Evolutionary conservation across 305 asterid species (phyloP).

Genomic region (Solanum hybrid): DNA sequence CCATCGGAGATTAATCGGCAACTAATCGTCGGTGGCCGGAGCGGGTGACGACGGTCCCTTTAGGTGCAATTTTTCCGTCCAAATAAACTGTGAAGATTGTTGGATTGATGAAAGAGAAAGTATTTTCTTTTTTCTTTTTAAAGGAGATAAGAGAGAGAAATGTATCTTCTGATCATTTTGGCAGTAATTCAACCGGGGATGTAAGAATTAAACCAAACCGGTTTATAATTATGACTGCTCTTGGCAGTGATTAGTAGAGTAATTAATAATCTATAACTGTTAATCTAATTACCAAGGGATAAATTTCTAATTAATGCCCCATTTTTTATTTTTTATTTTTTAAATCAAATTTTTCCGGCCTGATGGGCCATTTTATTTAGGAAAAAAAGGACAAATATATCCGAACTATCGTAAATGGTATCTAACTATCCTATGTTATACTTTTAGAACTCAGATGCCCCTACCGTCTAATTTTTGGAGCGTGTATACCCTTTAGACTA

Average conservation of each 20-base stretch:
- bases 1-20: constrained; percentile 43
- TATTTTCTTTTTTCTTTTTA: neutral
- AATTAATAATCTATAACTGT: neutral
- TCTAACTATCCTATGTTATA: no score
- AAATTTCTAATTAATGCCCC: neutral
- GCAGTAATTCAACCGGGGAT: neutral
- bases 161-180: neutral
- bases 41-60: constrained; percentile 6
- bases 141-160: constrained; percentile 13
- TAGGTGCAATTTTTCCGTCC: constrained; percentile 16
- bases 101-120: constrained; percentile 17
- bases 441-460: no score
- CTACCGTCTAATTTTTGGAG: no score
- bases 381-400: no score
- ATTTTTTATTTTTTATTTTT: no score
- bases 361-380: neutral
- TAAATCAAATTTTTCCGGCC: neutral
- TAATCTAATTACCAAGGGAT: neutral
- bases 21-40: constrained; percentile 1
- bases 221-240: neutral
- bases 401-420: no score
- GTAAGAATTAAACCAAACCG: neutral
- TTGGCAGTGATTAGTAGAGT: neutral
- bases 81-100: constrained; percentile 12
- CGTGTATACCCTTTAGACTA: no score